phyloP scores from a whole-genome alignment of 225 moss, liverwort and hornwort genomes.

The Anthoceros angustus region DNA sequence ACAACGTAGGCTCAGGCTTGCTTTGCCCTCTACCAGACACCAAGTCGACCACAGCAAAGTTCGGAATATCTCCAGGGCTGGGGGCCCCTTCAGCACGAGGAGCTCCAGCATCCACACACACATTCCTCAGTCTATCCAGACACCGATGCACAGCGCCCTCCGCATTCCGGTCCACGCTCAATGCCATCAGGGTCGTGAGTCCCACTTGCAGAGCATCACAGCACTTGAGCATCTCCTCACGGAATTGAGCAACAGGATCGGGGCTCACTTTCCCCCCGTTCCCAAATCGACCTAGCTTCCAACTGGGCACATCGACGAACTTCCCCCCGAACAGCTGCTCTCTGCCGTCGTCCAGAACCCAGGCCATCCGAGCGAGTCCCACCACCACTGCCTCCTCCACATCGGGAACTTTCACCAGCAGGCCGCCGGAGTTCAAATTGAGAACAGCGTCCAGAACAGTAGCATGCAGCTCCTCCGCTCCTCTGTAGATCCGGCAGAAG shows the following conservation, averaged over 20 bases:
- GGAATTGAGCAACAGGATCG: conserved; percentile 47
- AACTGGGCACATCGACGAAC: neutral
- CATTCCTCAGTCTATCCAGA: conserved; percentile 58
- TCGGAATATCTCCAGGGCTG: conserved; percentile 70
- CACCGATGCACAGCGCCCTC: conserved; percentile 9
- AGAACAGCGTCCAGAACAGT: conserved; percentile 62
- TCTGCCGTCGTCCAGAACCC: conserved; percentile 56
- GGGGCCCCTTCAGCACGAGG: conserved; percentile 51
- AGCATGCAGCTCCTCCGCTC: conserved; percentile 48
- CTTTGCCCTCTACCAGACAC: neutral
- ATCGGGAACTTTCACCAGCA: conserved; percentile 36
- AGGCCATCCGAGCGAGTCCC: conserved; percentile 53
- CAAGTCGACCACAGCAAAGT: conserved; percentile 29
- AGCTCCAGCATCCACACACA: conserved; percentile 72
- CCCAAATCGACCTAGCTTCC: neutral
- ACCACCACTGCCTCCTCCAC: conserved; percentile 76
- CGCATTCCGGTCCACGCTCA: conserved; percentile 21
- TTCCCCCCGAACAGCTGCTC: conserved; percentile 36
- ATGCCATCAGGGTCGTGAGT: conserved; percentile 45
- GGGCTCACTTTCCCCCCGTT: conserved; percentile 1
- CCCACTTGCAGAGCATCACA: conserved; percentile 51
- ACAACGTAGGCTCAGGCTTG: conserved; percentile 20
- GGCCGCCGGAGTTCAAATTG: conserved; percentile 17
- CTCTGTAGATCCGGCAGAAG: conserved; percentile 72
- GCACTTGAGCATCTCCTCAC: conserved; percentile 52